Evolutionary conservation across 257 asterid species (phyloP).

Genomic region (Apocynum venetum): DNA sequence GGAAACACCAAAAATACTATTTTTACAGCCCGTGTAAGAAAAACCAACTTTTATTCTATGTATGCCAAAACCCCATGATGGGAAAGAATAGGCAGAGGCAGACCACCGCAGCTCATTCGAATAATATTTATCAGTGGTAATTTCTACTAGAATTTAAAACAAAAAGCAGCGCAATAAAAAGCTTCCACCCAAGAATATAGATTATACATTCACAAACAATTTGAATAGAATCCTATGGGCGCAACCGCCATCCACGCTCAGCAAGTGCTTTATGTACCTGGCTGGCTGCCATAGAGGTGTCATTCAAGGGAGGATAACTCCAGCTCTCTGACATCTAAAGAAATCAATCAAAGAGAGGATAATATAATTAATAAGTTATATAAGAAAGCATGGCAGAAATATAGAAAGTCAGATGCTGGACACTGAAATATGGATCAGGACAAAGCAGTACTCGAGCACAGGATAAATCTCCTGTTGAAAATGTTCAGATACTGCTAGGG

Average conservation of each 20-base stretch:
- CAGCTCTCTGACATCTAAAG: slow-evolving; percentile 81
- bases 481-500: not conserved
- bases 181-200: slow-evolving; percentile 5
- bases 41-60: slow-evolving; percentile 34
- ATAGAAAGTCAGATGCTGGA: no score
- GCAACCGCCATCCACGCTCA: slow-evolving; percentile 84
- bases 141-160: slow-evolving; percentile 7
- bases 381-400: not conserved
- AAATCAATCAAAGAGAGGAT: not conserved
- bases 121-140: slow-evolving; percentile 12
- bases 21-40: slow-evolving; percentile 29
- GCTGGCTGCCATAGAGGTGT: slow-evolving; percentile 75
- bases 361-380: not conserved
- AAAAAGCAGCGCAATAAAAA: not conserved
- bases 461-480: not conserved
- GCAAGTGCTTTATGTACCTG: slow-evolving; percentile 79
- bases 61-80: slow-evolving; percentile 27
- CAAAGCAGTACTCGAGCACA: not conserved
- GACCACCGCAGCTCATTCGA: slow-evolving; percentile 13
- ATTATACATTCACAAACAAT: slow-evolving; percentile 7
- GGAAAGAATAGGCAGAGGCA: slow-evolving; percentile 25
- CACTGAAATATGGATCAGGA: not conserved
- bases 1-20: not conserved
- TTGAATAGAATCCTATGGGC: slow-evolving; percentile 41
- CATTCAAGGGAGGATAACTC: slow-evolving; percentile 97